Conservation (phyloP, 2,329 filamentous ascomycete genomes). For the Colletotrichum trifolii region DNA sequence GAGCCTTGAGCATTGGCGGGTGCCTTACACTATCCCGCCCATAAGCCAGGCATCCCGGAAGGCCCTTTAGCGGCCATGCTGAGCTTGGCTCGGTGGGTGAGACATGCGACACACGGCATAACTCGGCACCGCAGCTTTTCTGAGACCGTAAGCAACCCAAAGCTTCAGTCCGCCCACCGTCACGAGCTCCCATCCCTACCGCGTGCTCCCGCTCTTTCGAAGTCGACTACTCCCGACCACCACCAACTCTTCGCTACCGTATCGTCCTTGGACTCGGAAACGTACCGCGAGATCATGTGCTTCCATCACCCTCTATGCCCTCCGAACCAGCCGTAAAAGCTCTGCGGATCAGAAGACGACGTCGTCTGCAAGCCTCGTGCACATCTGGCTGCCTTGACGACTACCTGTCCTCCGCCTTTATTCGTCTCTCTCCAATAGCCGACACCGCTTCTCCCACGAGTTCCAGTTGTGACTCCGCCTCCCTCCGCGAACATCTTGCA, state of each 20-base stretch:
- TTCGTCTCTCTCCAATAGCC: not conserved
- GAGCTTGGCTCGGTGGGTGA: no score
- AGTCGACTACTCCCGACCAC: constrained; percentile 1
- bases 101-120: no score
- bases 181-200: constrained; percentile 28
- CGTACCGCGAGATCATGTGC: constrained; percentile 32
- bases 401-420: not conserved
- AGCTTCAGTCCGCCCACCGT: constrained; percentile 26
- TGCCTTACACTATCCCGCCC: no score
- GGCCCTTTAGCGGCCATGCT: no score
- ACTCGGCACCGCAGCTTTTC: no score
- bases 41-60: no score
- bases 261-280: constrained; percentile 1
- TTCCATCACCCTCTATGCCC: constrained; percentile 17
- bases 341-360: constrained; percentile 33
- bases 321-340: constrained; percentile 31
- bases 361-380: constrained; percentile 32
- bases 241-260: not conserved
- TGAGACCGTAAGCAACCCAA: constrained; percentile 26
- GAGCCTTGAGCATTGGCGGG: no score
- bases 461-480: not conserved
- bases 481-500: constrained; percentile 10
- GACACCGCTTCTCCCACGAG: not conserved
- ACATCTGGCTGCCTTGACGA: constrained; percentile 4
- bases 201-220: constrained; percentile 27